Evolutionary conservation across 192 early-diverging fungal species (phyloP).

Genomic region (Backusella tuberculispora): DNA sequence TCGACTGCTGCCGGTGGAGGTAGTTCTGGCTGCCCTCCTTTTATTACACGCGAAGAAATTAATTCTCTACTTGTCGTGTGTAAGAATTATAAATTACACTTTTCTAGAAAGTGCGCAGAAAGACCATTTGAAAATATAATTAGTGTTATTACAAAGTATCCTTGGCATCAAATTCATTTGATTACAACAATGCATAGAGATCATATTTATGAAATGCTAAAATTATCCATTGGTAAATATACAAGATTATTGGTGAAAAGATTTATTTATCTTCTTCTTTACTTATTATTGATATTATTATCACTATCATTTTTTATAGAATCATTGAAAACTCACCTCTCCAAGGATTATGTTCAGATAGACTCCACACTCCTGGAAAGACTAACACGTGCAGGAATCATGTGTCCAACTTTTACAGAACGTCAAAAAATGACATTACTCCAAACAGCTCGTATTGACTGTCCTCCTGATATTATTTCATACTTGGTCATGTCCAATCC

Average conservation of each 20-base stretch:
- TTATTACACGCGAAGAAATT: conserved; percentile 74
- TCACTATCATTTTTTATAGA: conserved; percentile 33
- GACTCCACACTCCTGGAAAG: conserved; percentile 54
- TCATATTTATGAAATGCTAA: conserved; percentile 69
- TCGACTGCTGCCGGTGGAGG: conserved; percentile 26
- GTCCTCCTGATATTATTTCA: conserved; percentile 9
- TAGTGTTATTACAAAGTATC: conserved; percentile 69
- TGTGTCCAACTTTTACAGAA: conserved; percentile 76
- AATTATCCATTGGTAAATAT: conserved; percentile 46
- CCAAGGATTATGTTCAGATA: conserved; percentile 62
- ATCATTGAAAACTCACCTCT: conserved; percentile 60
- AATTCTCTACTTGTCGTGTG: conserved; percentile 68
- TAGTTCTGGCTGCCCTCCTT: conserved; percentile 34
- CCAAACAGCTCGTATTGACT: conserved; percentile 27
- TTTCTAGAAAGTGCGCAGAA: conserved; percentile 73
- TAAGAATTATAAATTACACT: conserved; percentile 79
- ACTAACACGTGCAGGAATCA: conserved; percentile 65
- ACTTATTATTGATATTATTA: not conserved
- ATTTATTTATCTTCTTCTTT: not conserved
- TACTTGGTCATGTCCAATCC: not conserved
- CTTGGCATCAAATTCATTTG: conserved; percentile 67
- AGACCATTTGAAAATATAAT: conserved; percentile 80
- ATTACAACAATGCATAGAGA: conserved; percentile 71
- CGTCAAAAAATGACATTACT: conserved; percentile 60
- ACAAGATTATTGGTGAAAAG: not conserved